A percentile compares a stretch with the other conserved stretches of the same genome.
Conservation (phyloP, 306 rosid species). For the Trichosanthes cucumerina region DNA sequence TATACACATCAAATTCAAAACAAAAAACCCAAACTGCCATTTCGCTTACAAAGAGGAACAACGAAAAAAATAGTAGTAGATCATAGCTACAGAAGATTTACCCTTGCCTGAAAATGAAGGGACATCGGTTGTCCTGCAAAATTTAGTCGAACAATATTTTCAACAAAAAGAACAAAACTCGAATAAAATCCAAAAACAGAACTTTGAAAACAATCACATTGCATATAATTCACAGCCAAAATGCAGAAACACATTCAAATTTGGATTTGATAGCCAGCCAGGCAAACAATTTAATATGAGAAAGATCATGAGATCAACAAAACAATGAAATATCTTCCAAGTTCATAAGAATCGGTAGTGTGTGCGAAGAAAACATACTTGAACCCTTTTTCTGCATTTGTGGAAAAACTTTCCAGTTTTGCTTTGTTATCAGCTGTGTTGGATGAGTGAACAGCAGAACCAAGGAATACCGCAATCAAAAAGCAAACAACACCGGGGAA, state of each 20-base stretch:
- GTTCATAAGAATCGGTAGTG: background rate
- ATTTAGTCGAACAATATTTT: background rate
- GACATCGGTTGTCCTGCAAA: background rate
- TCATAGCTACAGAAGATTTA: background rate
- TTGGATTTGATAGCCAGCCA: background rate
- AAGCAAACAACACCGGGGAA: constrained; percentile 92
- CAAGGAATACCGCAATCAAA: constrained; percentile 76
- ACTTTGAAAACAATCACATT: background rate
- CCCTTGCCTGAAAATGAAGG: background rate
- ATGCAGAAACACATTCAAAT: background rate
- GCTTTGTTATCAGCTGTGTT: constrained; percentile 65
- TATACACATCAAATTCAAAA: constrained; percentile 10
- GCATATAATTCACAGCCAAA: background rate
- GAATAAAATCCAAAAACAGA: background rate
- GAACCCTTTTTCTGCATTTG: constrained; percentile 18
- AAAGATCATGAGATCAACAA: background rate
- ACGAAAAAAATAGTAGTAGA: background rate
- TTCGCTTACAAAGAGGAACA: background rate
- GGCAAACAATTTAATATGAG: background rate
- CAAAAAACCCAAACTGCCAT: constrained; percentile 1
- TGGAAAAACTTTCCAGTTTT: constrained; percentile 39
- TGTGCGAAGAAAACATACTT: constrained; percentile 29
- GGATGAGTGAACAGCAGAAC: constrained; percentile 78
- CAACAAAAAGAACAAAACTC: background rate
- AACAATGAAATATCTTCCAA: background rate